These are phyloP conservation scores for Phytophthora megakarya DNA, from an alignment of 352 stramenopile genomes.

Conservation along the genomic window DNA sequence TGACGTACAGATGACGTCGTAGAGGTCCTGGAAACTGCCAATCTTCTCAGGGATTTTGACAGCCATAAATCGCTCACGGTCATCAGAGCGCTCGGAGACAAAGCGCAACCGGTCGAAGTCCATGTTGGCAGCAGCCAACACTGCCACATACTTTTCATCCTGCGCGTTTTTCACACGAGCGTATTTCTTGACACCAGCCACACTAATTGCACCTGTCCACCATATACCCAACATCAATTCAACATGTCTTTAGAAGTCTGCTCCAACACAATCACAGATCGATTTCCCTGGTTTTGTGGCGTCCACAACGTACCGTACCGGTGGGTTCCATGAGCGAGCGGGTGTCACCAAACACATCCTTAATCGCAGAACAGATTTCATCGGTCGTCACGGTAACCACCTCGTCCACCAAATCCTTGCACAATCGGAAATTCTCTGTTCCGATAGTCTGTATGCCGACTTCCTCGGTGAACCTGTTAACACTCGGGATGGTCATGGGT, in stretches of 20 bases:
- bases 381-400: conserved; percentile 98
- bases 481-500: conserved; percentile 88
- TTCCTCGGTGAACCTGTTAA: conserved; percentile 98
- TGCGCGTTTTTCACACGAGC: conserved; percentile 48
- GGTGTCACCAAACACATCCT: conserved; percentile 93
- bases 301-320: conserved; percentile 40
- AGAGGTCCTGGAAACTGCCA: conserved; percentile 90
- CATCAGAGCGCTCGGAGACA: conserved; percentile 88
- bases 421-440: conserved; percentile 95
- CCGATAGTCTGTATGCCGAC: conserved; percentile 95
- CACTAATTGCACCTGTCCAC: conserved; percentile 91
- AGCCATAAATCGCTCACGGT: conserved; percentile 94
- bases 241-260: conserved; percentile 3
- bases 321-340: conserved; percentile 95
- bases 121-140: conserved; percentile 99
- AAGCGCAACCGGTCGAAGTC: conserved; percentile 99
- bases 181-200: conserved; percentile 97
- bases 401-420: conserved; percentile 94
- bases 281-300: too few relatives aligned
- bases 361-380: conserved; percentile 94
- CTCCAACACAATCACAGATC: neutral
- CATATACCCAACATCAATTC: neutral
- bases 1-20: conserved; percentile 75
- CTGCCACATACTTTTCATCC: conserved; percentile 92
- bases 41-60: conserved; percentile 96